Base-by-base conservation (phyloP, 2,329 filamentous ascomycete species). In the Coniochaeta sp. region DNA sequence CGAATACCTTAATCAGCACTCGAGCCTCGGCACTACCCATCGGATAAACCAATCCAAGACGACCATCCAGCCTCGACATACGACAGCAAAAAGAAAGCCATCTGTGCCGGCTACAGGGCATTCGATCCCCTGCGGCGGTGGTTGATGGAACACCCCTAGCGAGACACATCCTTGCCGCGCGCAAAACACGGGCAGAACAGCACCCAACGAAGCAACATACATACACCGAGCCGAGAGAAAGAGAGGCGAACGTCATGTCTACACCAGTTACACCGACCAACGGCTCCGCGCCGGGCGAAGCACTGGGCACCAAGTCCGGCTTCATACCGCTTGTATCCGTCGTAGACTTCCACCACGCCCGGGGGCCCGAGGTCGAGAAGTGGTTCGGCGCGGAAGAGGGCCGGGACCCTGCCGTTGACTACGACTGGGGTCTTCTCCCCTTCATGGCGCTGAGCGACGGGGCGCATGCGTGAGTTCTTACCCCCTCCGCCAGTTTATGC, bases 391-490 rank as follows among this genome's bases (percentile, higher is more conserved):
- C 71, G 26, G 69, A 85, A 18, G 84, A 91, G 60, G 87, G 84
- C 51, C 76, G 73, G 53, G 91, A 96, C 68, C 90, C 92, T 10
- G 87, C 87, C 3, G 75, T 71, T 45, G 87, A 91, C 53, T 92
- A 95, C 71, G 89, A 94, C 65, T 99, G 94, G 94, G 79, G 85
- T 26, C 70, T 96, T 59, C 76, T 99, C 55, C 60, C 94, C 0
- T 99, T 99, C 69, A 96, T 97, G 89, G 94, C 94, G 24, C 72
- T 99, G 63, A 94, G 89, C 53, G 94, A 99, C 67, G 94, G 94
- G 50, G 94, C 94, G 51, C 94, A 99, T 75, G 85, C 91, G 85
- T 94, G 77, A 72, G 86, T 76, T 31, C n/a, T 24, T 30, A n/a
- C 4, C 30, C 22, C 14, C 20, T 10, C 16, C n/a, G n/a, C n/a